Base-by-base conservation (phyloP, 768 basidiomycete genomes). In the Russula sp. region DNA sequence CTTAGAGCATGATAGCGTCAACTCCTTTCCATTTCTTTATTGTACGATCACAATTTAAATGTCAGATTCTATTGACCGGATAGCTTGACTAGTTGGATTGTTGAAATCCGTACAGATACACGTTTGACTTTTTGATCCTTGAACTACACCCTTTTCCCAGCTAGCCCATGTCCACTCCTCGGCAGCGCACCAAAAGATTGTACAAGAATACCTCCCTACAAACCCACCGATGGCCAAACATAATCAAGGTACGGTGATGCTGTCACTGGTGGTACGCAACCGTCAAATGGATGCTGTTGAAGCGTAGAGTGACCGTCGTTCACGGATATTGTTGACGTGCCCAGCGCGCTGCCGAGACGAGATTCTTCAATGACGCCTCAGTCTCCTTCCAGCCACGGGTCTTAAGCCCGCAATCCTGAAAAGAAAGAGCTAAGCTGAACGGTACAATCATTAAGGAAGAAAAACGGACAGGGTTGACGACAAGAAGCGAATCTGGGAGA, bases 321-420 rank as follows among this genome's bases (percentile, higher is more conserved):
- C 80, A 95, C 76, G 84, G 84, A 79, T 89, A 89, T 73, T 81
- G 84, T 76, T 83, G 75, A 73, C 96, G 92, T 71, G 94, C 94
- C 93, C 92, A 95, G 75, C 89, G 87, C 72, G 96, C 96, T 76
- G 87, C 95, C 67, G 84, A 82, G 69, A 97, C 94, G 66, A 98
- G 80, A 81, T 96, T 95, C 69, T 75, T 73, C 73, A 95, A 83
- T 30, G 92, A 90, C 54, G 90, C 84, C 80, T 97, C 91, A 50
- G 95, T 98, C 83, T 98, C 95, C 77, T 90, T 90, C 95, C 95
- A 97, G 71, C 89, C 92, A 82, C 95, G 93, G 69, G 96, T 98
- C 85, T 98, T 98, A 72, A 98, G 82, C 79, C 96, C 97, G 74
- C 96, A 98, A 76, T 98, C 96, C 83, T 84, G 68, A 36, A 61